These are phyloP conservation scores for Crithidia acanthocephali DNA, from an alignment of 208 protist genomes.

Conservation along the genomic window DNA sequence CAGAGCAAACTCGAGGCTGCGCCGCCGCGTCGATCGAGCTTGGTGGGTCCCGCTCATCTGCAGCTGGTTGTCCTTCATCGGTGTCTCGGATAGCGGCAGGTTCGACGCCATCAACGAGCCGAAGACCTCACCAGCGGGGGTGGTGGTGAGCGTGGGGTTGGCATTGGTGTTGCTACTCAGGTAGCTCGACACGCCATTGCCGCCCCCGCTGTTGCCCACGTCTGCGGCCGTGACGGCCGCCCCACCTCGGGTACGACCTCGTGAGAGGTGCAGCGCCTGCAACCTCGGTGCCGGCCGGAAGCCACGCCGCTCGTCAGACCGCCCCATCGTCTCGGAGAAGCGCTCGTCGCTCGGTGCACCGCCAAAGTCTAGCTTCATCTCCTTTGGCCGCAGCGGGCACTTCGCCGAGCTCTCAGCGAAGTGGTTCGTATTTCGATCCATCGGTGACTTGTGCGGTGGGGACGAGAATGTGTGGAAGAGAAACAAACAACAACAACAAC, in stretches of 20 bases:
- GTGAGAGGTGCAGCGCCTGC: slow-evolving; percentile 14
- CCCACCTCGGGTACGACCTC: background rate
- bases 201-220: background rate
- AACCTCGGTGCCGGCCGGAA: slow-evolving; percentile 29
- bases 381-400: slow-evolving; percentile 52
- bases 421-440: slow-evolving; percentile 23
- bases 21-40: background rate
- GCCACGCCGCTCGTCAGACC: slow-evolving; percentile 33
- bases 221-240: background rate
- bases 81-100: background rate
- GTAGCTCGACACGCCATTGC: background rate
- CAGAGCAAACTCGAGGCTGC: slow-evolving; percentile 15
- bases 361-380: slow-evolving; percentile 56
- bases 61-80: slow-evolving; percentile 13
- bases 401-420: slow-evolving; percentile 24
- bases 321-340: slow-evolving; percentile 17
- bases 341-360: slow-evolving; percentile 22
- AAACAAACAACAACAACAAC: slow-evolving; percentile 20
- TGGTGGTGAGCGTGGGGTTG: background rate
- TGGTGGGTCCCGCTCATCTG: background rate
- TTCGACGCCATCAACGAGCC: background rate
- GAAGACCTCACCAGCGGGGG: background rate
- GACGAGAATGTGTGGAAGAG: background rate
- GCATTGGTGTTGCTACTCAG: background rate
- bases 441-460: background rate